These are phyloP conservation scores for Xylaria flabelliformis DNA, from an alignment of 495 filamentous ascomycete genomes.

Conservation along the genomic window DNA sequence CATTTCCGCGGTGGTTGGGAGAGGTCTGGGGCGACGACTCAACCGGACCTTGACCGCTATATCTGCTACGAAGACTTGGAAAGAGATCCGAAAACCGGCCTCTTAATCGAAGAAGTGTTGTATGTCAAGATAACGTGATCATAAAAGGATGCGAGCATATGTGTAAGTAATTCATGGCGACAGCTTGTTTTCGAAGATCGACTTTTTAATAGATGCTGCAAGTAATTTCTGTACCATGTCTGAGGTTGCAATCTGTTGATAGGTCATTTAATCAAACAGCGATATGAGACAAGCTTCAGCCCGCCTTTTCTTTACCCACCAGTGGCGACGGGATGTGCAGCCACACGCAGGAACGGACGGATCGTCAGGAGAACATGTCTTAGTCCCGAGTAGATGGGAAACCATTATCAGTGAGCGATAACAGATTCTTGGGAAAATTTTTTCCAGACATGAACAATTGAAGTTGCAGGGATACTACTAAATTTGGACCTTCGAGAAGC, in stretches of 20 bases:
- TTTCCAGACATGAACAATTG: not conserved
- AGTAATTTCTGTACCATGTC: constrained; percentile 3
- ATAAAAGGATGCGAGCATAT: not conserved
- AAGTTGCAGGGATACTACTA: constrained; percentile 20
- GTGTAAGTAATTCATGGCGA: not conserved
- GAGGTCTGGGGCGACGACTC: not conserved
- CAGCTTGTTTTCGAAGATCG: not conserved
- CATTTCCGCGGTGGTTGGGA: not conserved
- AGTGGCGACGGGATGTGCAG: constrained; percentile 26
- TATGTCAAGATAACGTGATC: constrained; percentile 5
- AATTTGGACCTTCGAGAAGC: constrained; percentile 16
- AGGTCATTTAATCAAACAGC: not conserved
- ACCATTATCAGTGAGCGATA: constrained; percentile 9
- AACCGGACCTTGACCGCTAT: constrained; percentile 19
- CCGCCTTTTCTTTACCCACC: not conserved
- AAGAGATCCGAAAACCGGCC: constrained; percentile 1
- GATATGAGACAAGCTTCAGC: constrained; percentile 10
- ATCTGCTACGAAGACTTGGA: not conserved
- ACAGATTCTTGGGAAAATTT: constrained; percentile 22
- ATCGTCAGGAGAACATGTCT: constrained; percentile 28
- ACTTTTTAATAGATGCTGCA: constrained; percentile 15
- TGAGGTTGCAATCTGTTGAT: constrained; percentile 7
- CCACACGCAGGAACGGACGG: constrained; percentile 28
- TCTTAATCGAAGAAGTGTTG: not conserved
- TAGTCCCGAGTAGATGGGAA: constrained; percentile 1